These are phyloP conservation scores for Skeletonema tropicum DNA, from an alignment of 108 stramenopile species.

Conservation along the genomic window DNA sequence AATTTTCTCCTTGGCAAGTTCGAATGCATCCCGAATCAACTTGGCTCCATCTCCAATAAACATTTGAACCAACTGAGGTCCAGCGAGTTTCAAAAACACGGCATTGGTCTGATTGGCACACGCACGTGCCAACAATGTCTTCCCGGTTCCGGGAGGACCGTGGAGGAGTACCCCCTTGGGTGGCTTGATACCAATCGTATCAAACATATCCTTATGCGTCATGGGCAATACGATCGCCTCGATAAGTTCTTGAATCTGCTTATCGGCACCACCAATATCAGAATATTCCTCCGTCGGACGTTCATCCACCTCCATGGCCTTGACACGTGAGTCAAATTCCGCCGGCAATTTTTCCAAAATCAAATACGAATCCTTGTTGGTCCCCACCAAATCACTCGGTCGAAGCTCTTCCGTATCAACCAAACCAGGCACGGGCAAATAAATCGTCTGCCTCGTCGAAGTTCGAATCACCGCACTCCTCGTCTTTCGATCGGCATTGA, in stretches of 20 bases:
- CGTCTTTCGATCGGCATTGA: slow-evolving; percentile 77
- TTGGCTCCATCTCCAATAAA: slow-evolving; percentile 99
- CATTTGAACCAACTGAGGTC: slow-evolving; percentile 99
- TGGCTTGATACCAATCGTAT: slow-evolving; percentile 97
- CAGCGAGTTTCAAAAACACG: slow-evolving; percentile 98
- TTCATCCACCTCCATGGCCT: slow-evolving; percentile 99
- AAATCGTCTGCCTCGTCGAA: slow-evolving; percentile 95
- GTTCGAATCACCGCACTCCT: slow-evolving; percentile 88
- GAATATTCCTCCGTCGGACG: slow-evolving; percentile 97
- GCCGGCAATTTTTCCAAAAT: slow-evolving; percentile 99
- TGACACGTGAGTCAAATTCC: slow-evolving; percentile 98
- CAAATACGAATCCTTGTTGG: slow-evolving; percentile 99
- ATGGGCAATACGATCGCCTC: slow-evolving; percentile 99
- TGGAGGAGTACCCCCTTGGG: slow-evolving; percentile 98
- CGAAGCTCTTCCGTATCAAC: slow-evolving; percentile 94
- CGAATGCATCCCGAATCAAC: slow-evolving; percentile 98
- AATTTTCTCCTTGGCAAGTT: slow-evolving; percentile 95
- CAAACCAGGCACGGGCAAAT: slow-evolving; percentile 98
- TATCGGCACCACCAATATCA: slow-evolving; percentile 97
- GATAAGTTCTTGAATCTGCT: slow-evolving; percentile 99
- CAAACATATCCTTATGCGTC: slow-evolving; percentile 99
- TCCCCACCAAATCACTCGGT: slow-evolving; percentile 98
- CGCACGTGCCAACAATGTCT: slow-evolving; percentile 97
- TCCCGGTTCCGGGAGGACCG: slow-evolving; percentile 99
- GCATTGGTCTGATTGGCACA: slow-evolving; percentile 99